A percentile compares a stretch with the other conserved stretches of the same genome.
phyloP scores from a whole-genome alignment of 2,329 filamentous ascomycete genomes.

The Rhytidhysteron rufulum region DNA sequence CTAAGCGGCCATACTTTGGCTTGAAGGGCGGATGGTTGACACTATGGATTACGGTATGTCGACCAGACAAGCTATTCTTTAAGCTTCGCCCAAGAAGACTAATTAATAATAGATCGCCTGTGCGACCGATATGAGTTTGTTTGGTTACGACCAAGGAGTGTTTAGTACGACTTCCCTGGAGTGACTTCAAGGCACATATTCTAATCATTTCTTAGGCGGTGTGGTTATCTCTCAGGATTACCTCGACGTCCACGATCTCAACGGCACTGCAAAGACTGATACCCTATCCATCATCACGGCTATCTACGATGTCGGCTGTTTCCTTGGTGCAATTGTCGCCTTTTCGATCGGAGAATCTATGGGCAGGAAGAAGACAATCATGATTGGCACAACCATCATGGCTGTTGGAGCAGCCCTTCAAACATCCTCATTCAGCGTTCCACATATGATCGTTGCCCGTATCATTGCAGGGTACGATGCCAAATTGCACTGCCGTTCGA shows the following conservation, averaged over 20 bases:
- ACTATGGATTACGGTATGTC: too few species aligned
- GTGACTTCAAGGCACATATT: conserved; percentile 5
- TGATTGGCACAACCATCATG: conserved; percentile 30
- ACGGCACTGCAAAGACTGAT: neutral
- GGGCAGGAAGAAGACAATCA: conserved; percentile 21
- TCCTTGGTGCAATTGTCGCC: conserved; percentile 19
- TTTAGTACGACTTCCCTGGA: conserved; percentile 8
- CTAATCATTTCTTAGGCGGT: conserved; percentile 4
- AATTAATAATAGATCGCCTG: too few species aligned
- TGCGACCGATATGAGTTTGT: conserved; percentile 20
- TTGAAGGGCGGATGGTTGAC: too few species aligned
- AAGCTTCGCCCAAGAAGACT: too few species aligned
- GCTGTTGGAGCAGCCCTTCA: conserved; percentile 36
- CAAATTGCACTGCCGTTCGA: too few species aligned
- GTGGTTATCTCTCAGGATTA: conserved; percentile 4
- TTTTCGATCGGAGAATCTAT: conserved; percentile 22
- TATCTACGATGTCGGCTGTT: conserved; percentile 30
- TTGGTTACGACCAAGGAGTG: conserved; percentile 22
- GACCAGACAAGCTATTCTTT: too few species aligned
- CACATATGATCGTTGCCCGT: conserved; percentile 36
- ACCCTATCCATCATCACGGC: conserved; percentile 18
- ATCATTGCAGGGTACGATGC: conserved; percentile 42
- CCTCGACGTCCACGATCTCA: conserved; percentile 2
- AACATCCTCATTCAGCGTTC: conserved; percentile 32
- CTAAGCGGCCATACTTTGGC: too few species aligned